Evolutionary conservation across 495 filamentous ascomycete genomes (phyloP), one percentile per base, ranked within the genome.

Genomic region (Melanomma pulvis-pyrius): DNA sequence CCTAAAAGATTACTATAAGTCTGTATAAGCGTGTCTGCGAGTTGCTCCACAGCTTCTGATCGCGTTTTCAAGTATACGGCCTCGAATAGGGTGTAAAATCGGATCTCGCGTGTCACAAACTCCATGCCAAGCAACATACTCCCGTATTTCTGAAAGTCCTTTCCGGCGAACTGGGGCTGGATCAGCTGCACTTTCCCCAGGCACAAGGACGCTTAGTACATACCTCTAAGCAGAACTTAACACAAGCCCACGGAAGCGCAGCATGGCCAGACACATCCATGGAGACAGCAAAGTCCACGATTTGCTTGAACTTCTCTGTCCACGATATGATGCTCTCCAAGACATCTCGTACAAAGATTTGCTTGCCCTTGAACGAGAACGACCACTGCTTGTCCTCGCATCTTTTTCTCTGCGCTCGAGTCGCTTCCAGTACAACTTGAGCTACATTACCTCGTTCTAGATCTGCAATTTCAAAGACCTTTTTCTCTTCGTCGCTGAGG

Each of bases 311-410:
- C 44, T 48, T 48, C 6, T 48, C 44, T 24, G 44, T 48, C 44
- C 44, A 48, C 44, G 44, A 48, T 48, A 48, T 48, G 44, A 48
- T 48, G 44, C 44, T n/a, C 6, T 48, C 44, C 44, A 48, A 48
- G 15, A 48, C 44, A n/a, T 48, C 44, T 24, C 44, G 44, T 48
- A 48, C 44, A n/a, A 19, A 6, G 17, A 48, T n/a, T 15, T 48
- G 44, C 17, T 48, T 24, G 5, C 44, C 44, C 17, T 48, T 48
- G 17, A 48, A 48, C 4, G 44, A 48, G 44, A 48, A 48, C 44
- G 44, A 48, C 44, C 44, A 48, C 44, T 48, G 44, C 17, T 48
- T 48, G 44, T 24, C 44, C 44, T 48, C 44, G 44, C 44, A 48
- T 48, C 17, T 48, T 24, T n/a, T 48, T 15, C 44, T 48, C 44